Evolutionary conservation across 768 basidiomycete genomes (phyloP).

Genomic region (Russula foetens): DNA sequence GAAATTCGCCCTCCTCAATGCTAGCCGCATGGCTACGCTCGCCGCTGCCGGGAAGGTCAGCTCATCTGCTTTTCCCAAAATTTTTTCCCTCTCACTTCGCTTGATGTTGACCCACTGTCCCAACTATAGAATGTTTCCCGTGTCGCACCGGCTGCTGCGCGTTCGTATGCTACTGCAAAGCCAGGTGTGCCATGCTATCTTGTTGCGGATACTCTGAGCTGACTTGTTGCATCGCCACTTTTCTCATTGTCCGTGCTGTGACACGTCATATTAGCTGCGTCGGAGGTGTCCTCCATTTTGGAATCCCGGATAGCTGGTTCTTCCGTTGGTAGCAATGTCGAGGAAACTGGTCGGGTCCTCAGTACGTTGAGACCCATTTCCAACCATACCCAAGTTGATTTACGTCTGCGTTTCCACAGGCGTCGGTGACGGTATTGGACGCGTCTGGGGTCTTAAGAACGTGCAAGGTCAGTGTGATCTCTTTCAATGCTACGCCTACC

Average conservation of each 20-base stretch:
- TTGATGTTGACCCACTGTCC: conserved; percentile 9
- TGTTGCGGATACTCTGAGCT: conserved; percentile 12
- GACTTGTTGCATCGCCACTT: conserved; percentile 13
- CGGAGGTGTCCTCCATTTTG: conserved; percentile 98
- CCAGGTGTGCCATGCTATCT: conserved; percentile 54
- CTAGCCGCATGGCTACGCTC: conserved; percentile 68
- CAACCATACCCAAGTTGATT: conserved; percentile 19
- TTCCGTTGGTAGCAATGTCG: conserved; percentile 85
- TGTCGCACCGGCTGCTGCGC: conserved; percentile 48
- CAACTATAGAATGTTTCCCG: conserved; percentile 31
- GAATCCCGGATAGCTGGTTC: conserved; percentile 97
- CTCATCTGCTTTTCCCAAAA: conserved; percentile 13
- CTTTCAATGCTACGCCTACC: conserved; percentile 20
- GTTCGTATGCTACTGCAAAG: conserved; percentile 97
- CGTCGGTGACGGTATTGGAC: conserved; percentile 99
- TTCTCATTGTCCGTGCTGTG: conserved; percentile 28
- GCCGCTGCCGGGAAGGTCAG: conserved; percentile 58
- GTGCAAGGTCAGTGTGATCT: conserved; percentile 67
- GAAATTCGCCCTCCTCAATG: conserved; percentile 79
- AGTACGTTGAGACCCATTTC: conserved; percentile 47
- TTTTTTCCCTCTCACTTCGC: conserved; percentile 21
- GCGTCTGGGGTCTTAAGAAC: conserved; percentile 98
- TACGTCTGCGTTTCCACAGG: conserved; percentile 39
- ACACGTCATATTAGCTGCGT: conserved; percentile 64
- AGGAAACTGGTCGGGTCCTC: conserved; percentile 98